These are phyloP conservation scores for Tinospora cordifolia DNA, from an alignment of 164 flowering plant species.

Conservation along the genomic window DNA sequence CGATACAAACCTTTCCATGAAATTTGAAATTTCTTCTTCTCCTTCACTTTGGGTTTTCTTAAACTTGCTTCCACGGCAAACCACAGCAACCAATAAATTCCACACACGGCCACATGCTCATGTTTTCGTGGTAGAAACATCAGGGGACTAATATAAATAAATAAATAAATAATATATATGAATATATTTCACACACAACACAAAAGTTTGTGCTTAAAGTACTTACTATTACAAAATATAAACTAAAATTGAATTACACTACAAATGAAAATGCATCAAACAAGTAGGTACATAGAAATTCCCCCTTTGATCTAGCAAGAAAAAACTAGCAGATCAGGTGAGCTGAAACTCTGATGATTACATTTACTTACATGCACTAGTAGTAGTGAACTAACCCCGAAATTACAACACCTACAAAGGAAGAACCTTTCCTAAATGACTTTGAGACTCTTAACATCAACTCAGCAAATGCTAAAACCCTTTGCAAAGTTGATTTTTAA, in stretches of 20 bases:
- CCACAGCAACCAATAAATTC: background rate
- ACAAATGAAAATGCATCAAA: background rate
- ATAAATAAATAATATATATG: too few species aligned
- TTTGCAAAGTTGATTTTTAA: slow-evolving; percentile 28
- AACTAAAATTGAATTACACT: background rate
- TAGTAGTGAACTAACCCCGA: background rate
- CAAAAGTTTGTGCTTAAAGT: background rate
- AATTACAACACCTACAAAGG: background rate
- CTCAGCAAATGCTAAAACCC: slow-evolving; percentile 50
- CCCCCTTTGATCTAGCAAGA: slow-evolving; percentile 21
- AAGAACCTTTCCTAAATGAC: background rate
- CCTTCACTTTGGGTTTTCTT: background rate
- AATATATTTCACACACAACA: background rate
- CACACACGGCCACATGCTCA: background rate
- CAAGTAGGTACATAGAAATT: background rate
- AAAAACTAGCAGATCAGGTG: slow-evolving; percentile 27
- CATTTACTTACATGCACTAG: too few species aligned
- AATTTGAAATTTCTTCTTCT: background rate
- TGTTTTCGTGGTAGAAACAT: background rate
- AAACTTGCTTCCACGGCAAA: background rate
- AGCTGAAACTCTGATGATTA: background rate
- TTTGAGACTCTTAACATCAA: slow-evolving; percentile 13
- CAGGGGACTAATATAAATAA: too few species aligned
- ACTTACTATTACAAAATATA: background rate
- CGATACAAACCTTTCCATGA: background rate